Percentiles rank a stretch among this genome's conserved stretches.
phyloP scores from a whole-genome alignment of 208 protist genomes.

The Phytomonas francai region DNA sequence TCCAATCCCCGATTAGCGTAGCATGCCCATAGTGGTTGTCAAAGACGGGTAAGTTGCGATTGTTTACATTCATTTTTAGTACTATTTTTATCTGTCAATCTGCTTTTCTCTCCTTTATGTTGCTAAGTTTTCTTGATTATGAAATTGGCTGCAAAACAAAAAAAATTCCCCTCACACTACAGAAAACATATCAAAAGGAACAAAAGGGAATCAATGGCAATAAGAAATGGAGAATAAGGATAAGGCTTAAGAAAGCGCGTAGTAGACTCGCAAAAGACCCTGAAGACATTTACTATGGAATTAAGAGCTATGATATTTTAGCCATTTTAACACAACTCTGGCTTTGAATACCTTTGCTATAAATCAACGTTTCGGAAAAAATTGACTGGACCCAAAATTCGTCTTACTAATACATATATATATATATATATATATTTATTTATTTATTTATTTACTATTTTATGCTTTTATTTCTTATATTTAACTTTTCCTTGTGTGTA shows the following conservation, averaged over 20 bases:
- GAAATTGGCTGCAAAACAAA: neutral
- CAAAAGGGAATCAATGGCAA: neutral
- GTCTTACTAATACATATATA: neutral
- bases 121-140: conserved; percentile 1
- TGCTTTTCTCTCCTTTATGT: conserved; percentile 1
- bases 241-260: neutral
- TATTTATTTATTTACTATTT: neutral
- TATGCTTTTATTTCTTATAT: neutral
- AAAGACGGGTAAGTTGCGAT: conserved; percentile 11
- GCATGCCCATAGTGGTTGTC: conserved; percentile 61
- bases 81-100: neutral
- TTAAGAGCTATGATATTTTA: neutral
- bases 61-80: neutral
- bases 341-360: neutral
- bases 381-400: neutral
- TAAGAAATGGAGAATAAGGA: neutral
- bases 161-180: neutral
- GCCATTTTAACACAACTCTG: neutral
- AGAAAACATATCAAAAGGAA: neutral
- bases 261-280: neutral
- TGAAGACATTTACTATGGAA: neutral
- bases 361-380: neutral
- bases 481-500: neutral
- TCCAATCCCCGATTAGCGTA: conserved; percentile 69
- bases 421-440: neutral